Evolutionary conservation across 352 stramenopile genomes (phyloP).

Genomic region (Globisporangium viniferum): DNA sequence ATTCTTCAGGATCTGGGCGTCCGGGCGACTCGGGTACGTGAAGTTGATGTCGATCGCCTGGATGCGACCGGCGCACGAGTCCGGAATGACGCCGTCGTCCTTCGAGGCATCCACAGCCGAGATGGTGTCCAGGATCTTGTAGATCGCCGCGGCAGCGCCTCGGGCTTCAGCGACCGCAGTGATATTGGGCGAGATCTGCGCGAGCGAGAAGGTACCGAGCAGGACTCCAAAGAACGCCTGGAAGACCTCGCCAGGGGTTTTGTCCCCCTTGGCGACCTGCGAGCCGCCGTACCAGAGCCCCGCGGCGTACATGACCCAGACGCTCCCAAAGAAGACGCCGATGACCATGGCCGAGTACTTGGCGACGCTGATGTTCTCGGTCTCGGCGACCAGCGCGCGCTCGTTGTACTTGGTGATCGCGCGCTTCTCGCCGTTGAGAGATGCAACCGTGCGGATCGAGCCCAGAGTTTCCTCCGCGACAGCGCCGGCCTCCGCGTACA

Average conservation of each 20-base stretch:
- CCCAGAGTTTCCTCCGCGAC: slow-evolving; percentile 32
- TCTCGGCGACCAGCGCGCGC: no score
- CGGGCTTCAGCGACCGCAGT: slow-evolving; percentile 37
- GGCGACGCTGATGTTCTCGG: no score
- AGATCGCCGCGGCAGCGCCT: no score
- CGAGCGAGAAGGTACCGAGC: slow-evolving; percentile 36
- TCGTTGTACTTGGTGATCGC: slow-evolving; percentile 21
- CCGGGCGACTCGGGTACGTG: slow-evolving; percentile 21
- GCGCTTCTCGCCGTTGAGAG: slow-evolving; percentile 23
- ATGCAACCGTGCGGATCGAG: slow-evolving; percentile 27
- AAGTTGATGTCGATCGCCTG: no score
- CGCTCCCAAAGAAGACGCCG: no score
- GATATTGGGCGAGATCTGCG: slow-evolving; percentile 55
- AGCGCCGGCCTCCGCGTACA: slow-evolving; percentile 22
- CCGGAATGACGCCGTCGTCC: no score
- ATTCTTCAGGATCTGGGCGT: slow-evolving; percentile 27
- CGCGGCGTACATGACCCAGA: no score
- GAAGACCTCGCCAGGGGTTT: slow-evolving; percentile 38
- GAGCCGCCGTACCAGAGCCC: no score
- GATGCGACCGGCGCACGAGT: no score
- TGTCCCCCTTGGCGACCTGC: slow-evolving; percentile 11
- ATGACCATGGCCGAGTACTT: no score
- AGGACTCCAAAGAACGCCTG: slow-evolving; percentile 55
- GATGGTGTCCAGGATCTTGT: no score
- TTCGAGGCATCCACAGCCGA: no score